Evolutionary conservation across 1,284 basidiomycete genomes (phyloP), one percentile per base, ranked within the genome.

Genomic region (Paramarasmius palmivorus): DNA sequence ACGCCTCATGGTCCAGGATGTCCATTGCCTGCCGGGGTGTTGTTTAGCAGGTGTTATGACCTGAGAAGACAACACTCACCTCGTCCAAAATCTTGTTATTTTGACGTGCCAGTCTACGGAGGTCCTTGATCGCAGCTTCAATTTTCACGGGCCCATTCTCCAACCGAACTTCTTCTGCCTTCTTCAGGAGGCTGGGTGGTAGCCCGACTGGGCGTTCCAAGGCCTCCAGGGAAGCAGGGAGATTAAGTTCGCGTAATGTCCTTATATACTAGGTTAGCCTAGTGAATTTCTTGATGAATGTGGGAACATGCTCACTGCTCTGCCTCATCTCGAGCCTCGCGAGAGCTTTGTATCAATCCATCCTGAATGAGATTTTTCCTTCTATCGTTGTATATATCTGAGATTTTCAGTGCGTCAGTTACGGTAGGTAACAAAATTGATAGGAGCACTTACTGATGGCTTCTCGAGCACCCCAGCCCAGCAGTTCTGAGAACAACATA

Each of bases 191-290:
- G 57, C 92, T 92, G 0, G 93, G 92, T 1, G 97, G 96, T 5
- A 98, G 73, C 5, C 93, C 93, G 34, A 93, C 82, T 0, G 92
- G 92, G 35, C 88, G 81, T 61, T 97, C 93, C 2, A 97, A 73
- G 0, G 94, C 94, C 65, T 98, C 93, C 26, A 98, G 78, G 0
- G 91, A 81, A 0, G 90, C 88, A 1, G 95, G 96, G 8, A 98
- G 79, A 60, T 92, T 90, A 37, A 95, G 77, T 1, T 77, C 76
- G 57, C 84, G 84, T 3, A 98, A 72, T 0, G 79, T 79, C 55
- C 92, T 95, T 57, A 20, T 20, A 53, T 25, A 35, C 57, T 49
- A 8, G 50, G 29, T 26, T 48, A 17, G 59, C 57, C 22, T 22
- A 22, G 53, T 40, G 35, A 35, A 50, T 9, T 19, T 4, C 39